phyloP scores from a whole-genome alignment of 306 rosid genomes.

The Fragaria nilgerrensis region DNA sequence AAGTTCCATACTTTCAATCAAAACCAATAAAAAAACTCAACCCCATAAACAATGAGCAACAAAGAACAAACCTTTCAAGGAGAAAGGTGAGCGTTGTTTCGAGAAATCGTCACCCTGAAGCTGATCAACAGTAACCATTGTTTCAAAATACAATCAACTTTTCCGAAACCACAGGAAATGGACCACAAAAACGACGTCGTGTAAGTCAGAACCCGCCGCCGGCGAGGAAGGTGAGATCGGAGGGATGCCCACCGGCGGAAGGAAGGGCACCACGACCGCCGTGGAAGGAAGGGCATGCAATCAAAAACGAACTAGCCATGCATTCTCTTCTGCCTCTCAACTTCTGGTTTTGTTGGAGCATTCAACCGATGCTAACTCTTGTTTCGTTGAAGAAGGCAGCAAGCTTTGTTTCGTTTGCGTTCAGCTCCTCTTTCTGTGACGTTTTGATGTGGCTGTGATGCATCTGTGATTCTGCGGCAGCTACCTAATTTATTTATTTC shows the following conservation, averaged over 20 bases:
- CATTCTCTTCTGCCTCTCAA: constrained; percentile 29
- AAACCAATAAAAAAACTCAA: not conserved
- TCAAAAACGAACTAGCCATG: constrained; percentile 21
- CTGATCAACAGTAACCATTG: constrained; percentile 27
- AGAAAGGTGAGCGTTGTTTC: not conserved
- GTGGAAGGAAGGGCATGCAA: constrained; percentile 44
- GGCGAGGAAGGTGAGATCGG: constrained; percentile 46
- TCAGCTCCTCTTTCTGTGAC: too few species aligned
- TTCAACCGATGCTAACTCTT: constrained; percentile 26
- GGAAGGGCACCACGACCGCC: constrained; percentile 51
- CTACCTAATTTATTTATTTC: too few species aligned
- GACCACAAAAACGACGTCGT: not conserved
- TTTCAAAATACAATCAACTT: not conserved
- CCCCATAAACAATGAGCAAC: not conserved
- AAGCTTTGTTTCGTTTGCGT: too few species aligned
- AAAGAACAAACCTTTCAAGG: constrained; percentile 13
- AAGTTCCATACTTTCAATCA: not conserved
- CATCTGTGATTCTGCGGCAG: too few species aligned
- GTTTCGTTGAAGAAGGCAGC: not conserved
- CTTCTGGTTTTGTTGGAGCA: constrained; percentile 22
- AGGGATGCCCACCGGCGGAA: constrained; percentile 47
- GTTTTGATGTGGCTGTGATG: too few species aligned
- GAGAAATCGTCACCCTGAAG: constrained; percentile 9
- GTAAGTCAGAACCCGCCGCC: constrained; percentile 32
- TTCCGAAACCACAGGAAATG: not conserved